Conservation (phyloP, 1,284 basidiomycete species). For the Trametes versicolor region DNA sequence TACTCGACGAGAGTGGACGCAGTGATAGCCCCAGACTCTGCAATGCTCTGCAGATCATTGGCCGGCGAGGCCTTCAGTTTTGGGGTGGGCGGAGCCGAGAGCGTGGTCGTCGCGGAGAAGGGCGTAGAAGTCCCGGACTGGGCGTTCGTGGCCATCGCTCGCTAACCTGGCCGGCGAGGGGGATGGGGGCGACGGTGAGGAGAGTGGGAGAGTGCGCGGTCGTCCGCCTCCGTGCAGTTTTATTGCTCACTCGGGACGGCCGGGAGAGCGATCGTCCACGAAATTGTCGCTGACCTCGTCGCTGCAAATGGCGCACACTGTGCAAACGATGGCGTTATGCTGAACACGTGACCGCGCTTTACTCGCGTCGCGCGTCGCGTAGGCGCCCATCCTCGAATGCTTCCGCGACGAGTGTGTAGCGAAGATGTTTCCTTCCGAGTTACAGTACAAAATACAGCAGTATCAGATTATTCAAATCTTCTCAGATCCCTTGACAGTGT, state of each 20-base stretch:
- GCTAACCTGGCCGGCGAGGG: slow-evolving; percentile 12
- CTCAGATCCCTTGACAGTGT: slow-evolving; percentile 43
- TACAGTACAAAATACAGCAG: slow-evolving; percentile 7
- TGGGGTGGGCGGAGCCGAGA: slow-evolving; percentile 45
- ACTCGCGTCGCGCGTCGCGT: slow-evolving; percentile 24
- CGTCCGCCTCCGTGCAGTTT: slow-evolving; percentile 16
- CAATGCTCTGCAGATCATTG: slow-evolving; percentile 35
- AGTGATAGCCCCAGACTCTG: slow-evolving; percentile 46
- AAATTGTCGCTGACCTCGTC: slow-evolving; percentile 6
- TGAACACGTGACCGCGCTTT: slow-evolving; percentile 32
- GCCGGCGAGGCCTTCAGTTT: slow-evolving; percentile 35
- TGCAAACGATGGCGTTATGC: slow-evolving; percentile 37
- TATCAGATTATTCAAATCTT: slow-evolving; percentile 8
- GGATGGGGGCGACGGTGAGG: slow-evolving; percentile 9
- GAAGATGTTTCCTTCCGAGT: background rate
- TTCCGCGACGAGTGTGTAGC: background rate
- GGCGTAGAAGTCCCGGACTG: slow-evolving; percentile 44
- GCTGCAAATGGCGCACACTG: slow-evolving; percentile 28
- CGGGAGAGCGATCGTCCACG: slow-evolving; percentile 14
- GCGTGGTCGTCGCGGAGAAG: slow-evolving; percentile 45
- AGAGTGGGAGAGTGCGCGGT: slow-evolving; percentile 11
- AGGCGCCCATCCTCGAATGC: slow-evolving; percentile 4
- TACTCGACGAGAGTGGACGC: slow-evolving; percentile 76
- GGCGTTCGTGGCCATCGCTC: slow-evolving; percentile 38
- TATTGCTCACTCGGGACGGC: slow-evolving; percentile 19